Evolutionary conservation across 345 rosid species (phyloP).

Genomic region (Salix viminalis): DNA sequence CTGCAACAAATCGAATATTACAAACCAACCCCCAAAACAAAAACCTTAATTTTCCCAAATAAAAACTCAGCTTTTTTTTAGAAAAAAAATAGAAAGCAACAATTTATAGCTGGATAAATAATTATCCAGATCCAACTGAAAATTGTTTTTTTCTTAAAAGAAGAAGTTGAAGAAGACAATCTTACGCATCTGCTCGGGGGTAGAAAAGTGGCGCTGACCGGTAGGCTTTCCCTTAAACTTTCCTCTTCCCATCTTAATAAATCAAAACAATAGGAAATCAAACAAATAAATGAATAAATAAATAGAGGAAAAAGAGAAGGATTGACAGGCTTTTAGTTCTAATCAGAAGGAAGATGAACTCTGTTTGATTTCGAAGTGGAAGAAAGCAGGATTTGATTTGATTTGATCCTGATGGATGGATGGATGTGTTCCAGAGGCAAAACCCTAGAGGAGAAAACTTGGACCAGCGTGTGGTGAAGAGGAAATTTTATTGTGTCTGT

Average conservation of each 20-base stretch:
- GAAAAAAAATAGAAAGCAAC: too few relatives aligned
- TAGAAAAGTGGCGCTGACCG: constrained; percentile 55
- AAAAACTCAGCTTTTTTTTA: too few relatives aligned
- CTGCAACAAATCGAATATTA: constrained; percentile 41
- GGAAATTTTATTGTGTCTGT: too few relatives aligned
- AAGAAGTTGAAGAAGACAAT: background rate
- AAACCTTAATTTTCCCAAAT: too few relatives aligned
- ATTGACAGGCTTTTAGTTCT: background rate
- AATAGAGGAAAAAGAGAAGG: background rate
- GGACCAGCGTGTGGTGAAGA: too few relatives aligned
- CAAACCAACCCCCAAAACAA: background rate
- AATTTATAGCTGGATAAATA: background rate
- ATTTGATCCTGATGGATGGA: background rate
- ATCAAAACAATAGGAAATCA: background rate
- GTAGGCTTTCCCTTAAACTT: constrained; percentile 72
- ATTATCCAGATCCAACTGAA: background rate
- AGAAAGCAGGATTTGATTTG: background rate
- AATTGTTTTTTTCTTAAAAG: too few relatives aligned
- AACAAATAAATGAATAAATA: background rate
- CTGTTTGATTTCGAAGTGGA: background rate
- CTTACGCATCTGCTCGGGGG: constrained; percentile 59
- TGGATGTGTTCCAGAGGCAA: background rate
- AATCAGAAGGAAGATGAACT: background rate
- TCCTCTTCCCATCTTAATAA: constrained; percentile 46
- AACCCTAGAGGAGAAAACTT: too few relatives aligned